Conservation (phyloP, 1,139 yeast genomes). For the Arxiozyma bovina region DNA sequence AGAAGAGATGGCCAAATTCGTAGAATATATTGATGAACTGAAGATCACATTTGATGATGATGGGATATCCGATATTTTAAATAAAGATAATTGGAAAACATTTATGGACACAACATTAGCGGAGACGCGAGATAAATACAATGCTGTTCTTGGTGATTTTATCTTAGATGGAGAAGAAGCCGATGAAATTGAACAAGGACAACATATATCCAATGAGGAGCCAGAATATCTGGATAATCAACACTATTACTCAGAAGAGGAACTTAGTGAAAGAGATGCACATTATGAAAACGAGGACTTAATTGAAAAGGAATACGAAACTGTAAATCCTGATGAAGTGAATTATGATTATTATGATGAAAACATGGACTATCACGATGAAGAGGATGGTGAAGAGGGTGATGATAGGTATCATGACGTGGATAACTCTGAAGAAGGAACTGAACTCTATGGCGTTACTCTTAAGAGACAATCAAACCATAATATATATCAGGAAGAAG, state of each 20-base stretch:
- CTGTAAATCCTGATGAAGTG: conserved; percentile 14
- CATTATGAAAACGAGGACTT: conserved; percentile 7
- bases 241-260: conserved; percentile 11
- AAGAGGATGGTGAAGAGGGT: conserved; percentile 2
- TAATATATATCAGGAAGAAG: background rate
- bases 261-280: background rate
- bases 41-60: conserved; percentile 28
- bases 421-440: background rate
- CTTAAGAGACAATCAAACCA: background rate
- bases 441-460: background rate
- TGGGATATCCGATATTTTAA: conserved; percentile 25
- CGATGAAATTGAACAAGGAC: conserved; percentile 12
- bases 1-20: conserved; percentile 92
- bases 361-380: background rate
- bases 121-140: conserved; percentile 87
- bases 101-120: conserved; percentile 78
- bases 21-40: conserved; percentile 32
- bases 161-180: conserved; percentile 17
- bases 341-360: conserved; percentile 4
- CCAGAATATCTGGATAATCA: conserved; percentile 12
- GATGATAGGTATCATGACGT: background rate
- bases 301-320: conserved; percentile 34
- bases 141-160: conserved; percentile 81
- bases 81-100: conserved; percentile 63
- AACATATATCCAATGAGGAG: background rate